phyloP scores from a whole-genome alignment of 495 filamentous ascomycete genomes.

The Penicillium roqueforti region DNA sequence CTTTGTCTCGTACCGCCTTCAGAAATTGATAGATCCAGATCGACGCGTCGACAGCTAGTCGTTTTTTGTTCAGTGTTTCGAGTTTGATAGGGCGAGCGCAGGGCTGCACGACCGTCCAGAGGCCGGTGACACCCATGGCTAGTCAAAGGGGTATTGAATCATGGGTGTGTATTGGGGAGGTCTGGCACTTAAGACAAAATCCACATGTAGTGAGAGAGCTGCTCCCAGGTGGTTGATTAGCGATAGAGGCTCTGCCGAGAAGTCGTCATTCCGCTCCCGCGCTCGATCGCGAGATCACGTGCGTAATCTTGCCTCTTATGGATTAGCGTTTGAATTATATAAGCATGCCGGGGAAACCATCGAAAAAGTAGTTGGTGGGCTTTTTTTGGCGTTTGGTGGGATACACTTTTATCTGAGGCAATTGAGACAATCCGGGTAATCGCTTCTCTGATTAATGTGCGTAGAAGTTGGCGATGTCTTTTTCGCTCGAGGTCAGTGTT shows the following conservation, averaged over 20 bases:
- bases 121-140: conserved; percentile 92
- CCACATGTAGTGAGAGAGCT: not conserved
- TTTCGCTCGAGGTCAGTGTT: conserved; percentile 36
- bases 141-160: conserved; percentile 2
- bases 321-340: conserved; percentile 15
- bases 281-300: conserved; percentile 30
- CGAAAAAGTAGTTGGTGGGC: conserved; percentile 12
- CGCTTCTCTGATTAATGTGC: conserved; percentile 16
- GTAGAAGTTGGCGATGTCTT: conserved; percentile 25
- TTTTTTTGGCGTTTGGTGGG: conserved; percentile 13
- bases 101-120: conserved; percentile 92
- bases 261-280: conserved; percentile 7
- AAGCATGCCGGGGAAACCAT: conserved; percentile 5
- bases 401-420: conserved; percentile 4
- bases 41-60: conserved; percentile 92
- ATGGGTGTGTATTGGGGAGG: not conserved
- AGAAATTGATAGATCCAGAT: conserved; percentile 99
- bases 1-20: conserved; percentile 96
- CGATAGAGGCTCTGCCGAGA: conserved; percentile 7
- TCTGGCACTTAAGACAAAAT: not conserved
- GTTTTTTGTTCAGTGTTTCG: conserved; percentile 90
- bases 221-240: not conserved
- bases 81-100: conserved; percentile 83
- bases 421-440: conserved; percentile 8
- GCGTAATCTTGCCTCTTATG: conserved; percentile 17